A percentile compares a stretch with the other conserved stretches of the same genome.
These are phyloP conservation scores for Serendipita sp. DNA, from an alignment of 768 basidiomycete genomes.

Conservation along the genomic window DNA sequence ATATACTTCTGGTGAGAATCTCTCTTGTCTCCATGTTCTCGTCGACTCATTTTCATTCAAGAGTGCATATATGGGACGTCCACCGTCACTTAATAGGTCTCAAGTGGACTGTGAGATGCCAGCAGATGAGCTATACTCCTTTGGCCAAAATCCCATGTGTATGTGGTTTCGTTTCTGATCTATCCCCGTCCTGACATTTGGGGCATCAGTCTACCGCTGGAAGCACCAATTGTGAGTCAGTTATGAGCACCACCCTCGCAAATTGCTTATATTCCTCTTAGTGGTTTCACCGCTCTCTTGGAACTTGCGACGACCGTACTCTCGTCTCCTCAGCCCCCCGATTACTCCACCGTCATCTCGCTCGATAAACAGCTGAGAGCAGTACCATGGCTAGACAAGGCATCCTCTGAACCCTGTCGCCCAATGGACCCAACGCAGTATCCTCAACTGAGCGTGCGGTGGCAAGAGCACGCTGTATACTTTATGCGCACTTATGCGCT, in stretches of 20 bases:
- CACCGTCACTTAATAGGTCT: background rate
- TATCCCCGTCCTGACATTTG: too few relatives aligned
- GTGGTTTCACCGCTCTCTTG: background rate
- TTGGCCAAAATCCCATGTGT: background rate
- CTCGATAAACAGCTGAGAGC: background rate
- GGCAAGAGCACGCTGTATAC: background rate
- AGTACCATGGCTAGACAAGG: background rate
- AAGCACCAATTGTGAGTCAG: background rate
- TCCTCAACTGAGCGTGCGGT: background rate
- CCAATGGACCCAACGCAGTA: background rate
- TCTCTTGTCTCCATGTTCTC: background rate
- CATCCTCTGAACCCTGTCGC: background rate
- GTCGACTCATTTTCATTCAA: background rate
- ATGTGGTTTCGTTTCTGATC: background rate
- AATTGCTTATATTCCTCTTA: background rate
- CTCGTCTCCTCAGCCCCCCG: background rate
- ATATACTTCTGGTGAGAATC: background rate
- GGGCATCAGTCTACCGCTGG: background rate
- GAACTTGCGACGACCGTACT: background rate
- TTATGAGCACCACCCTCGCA: background rate
- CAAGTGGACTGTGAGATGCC: constrained; percentile 5
- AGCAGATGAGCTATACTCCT: background rate
- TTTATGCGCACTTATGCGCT: background rate
- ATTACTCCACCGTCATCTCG: background rate
- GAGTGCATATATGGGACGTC: background rate